phyloP scores from a whole-genome alignment of 2,329 filamentous ascomycete species.

The Knoxdaviesia capensis region DNA sequence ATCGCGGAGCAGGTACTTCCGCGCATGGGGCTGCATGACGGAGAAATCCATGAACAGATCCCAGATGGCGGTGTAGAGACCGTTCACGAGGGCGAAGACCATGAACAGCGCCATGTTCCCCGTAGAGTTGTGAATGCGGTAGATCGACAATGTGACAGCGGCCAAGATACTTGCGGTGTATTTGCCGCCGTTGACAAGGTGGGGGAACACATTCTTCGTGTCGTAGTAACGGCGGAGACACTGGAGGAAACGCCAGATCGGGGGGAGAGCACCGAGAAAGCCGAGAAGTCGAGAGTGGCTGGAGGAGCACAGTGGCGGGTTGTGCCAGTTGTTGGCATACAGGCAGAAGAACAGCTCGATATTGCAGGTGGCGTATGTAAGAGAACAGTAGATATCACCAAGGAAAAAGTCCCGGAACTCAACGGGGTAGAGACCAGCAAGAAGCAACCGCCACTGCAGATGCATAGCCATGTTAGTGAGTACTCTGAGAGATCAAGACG shows the following conservation, averaged over 20 bases:
- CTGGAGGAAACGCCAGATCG: conserved; percentile 78
- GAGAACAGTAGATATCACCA: conserved; percentile 91
- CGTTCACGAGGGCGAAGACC: conserved; percentile 61
- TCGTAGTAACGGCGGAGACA: conserved; percentile 80
- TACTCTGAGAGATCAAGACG: too few relatives aligned
- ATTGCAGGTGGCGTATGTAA: conserved; percentile 68
- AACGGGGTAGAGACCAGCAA: conserved; percentile 77
- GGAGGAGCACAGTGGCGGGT: conserved; percentile 66
- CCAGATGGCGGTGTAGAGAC: conserved; percentile 71
- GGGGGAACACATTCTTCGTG: conserved; percentile 73
- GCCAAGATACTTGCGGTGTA: conserved; percentile 70
- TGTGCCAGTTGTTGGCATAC: conserved; percentile 59
- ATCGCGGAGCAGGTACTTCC: conserved; percentile 49
- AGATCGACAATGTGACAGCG: conserved; percentile 62
- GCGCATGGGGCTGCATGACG: conserved; percentile 57
- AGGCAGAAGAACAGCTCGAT: conserved; percentile 87
- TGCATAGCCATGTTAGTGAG: too few relatives aligned
- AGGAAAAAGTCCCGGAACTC: conserved; percentile 97
- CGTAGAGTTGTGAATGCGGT: conserved; percentile 46
- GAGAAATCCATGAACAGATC: conserved; percentile 95
- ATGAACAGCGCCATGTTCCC: conserved; percentile 53
- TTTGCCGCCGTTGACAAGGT: conserved; percentile 82
- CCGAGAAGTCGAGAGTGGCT: conserved; percentile 65
- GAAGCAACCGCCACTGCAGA: conserved; percentile 56
- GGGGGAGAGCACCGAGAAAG: conserved; percentile 66